Conservation (phyloP, 768 basidiomycete genomes). For the Rhizopogon rudus region DNA sequence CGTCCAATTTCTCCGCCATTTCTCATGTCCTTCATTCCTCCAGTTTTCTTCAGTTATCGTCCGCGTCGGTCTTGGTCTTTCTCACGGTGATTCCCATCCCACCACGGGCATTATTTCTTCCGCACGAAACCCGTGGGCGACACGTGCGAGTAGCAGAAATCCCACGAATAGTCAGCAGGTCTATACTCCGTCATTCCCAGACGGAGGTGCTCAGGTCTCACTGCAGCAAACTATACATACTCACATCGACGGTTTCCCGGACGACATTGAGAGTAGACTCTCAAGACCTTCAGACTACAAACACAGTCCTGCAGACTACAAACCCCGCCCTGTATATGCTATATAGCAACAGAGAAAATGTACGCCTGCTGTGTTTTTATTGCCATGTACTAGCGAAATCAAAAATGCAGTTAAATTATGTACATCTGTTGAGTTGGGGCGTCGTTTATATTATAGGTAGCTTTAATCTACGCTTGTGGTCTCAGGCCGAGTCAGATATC, state of each 20-base stretch:
- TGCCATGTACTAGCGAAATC: neutral
- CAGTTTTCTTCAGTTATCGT: constrained; percentile 22
- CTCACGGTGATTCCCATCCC: constrained; percentile 9
- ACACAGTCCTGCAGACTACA: neutral
- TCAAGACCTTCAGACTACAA: neutral
- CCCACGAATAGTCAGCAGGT: neutral
- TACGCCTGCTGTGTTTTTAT: too few species aligned
- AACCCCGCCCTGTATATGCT: neutral
- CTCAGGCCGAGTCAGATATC: neutral
- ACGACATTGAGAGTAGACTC: neutral
- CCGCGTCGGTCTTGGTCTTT: constrained; percentile 18
- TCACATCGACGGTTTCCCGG: constrained; percentile 1
- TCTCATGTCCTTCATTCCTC: neutral
- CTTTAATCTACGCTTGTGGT: neutral
- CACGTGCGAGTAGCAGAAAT: neutral
- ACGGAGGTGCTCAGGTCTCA: constrained; percentile 5
- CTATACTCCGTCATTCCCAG: constrained; percentile 1
- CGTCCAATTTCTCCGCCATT: neutral
- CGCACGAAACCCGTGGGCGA: constrained; percentile 1
- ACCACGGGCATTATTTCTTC: neutral
- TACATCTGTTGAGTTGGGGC: neutral
- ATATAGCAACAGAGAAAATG: neutral
- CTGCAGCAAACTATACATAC: constrained; percentile 5
- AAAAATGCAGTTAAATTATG: neutral
- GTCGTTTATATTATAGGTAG: neutral